Evolutionary conservation across 345 rosid species (phyloP).

Genomic region (Salix exigua): DNA sequence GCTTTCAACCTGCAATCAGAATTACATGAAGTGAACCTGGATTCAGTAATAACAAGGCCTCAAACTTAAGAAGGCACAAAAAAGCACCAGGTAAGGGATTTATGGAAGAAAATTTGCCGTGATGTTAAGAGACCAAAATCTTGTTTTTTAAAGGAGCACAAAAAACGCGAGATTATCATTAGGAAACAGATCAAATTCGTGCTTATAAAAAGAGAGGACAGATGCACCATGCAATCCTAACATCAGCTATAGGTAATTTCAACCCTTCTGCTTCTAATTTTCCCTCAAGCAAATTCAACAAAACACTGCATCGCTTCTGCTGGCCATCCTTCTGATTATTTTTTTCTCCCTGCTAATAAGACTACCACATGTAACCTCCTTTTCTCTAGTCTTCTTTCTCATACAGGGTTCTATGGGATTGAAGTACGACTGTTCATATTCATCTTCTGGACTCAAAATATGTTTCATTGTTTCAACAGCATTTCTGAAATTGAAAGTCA

Average conservation of each 20-base stretch:
- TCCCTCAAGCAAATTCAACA: not conserved
- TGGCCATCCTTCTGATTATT: not conserved
- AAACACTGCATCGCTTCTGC: not conserved
- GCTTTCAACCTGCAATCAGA: constrained; percentile 64
- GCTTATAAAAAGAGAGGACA: not conserved
- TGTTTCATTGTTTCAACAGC: not conserved
- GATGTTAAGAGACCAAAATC: not conserved
- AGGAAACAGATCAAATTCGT: not conserved
- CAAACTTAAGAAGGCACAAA: not conserved
- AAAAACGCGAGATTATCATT: not conserved
- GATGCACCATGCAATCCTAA: not conserved
- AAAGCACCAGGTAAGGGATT: not conserved
- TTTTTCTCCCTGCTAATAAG: not conserved
- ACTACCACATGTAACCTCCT: not conserved
- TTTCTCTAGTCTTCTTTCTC: not conserved
- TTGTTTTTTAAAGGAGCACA: not conserved
- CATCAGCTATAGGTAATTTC: not conserved
- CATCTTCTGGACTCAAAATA: not conserved
- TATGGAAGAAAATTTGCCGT: not conserved
- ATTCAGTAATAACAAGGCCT: not conserved
- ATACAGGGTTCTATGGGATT: not conserved
- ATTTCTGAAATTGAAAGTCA: not conserved
- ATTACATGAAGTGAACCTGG: not conserved
- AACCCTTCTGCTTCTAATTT: not conserved
- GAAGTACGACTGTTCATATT: not conserved